These are phyloP conservation scores for Botrytis tulipae DNA, from an alignment of 2,329 filamentous ascomycete species.

Conservation along the genomic window DNA sequence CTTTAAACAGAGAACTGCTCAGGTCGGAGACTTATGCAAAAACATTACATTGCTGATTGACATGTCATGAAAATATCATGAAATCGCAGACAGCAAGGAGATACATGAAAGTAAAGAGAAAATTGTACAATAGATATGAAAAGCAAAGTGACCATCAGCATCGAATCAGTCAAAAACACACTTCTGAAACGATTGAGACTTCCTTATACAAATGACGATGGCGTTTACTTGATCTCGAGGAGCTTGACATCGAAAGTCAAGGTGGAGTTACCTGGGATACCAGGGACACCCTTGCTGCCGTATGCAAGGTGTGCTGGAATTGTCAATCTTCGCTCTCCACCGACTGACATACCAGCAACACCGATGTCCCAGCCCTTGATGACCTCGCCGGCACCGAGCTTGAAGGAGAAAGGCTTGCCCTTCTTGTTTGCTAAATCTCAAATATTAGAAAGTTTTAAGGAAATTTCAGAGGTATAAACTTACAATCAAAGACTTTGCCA, in stretches of 20 bases:
- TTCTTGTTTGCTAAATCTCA: constrained; percentile 82
- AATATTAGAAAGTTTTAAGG: background rate
- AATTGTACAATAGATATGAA: constrained; percentile 36
- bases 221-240: constrained; percentile 72
- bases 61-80: constrained; percentile 8
- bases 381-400: constrained; percentile 89
- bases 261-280: constrained; percentile 88
- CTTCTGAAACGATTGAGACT: background rate
- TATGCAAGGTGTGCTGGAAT: constrained; percentile 88
- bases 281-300: constrained; percentile 76
- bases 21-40: constrained; percentile 39
- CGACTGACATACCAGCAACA: constrained; percentile 85
- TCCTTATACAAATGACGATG: background rate
- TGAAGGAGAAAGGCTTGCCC: constrained; percentile 95
- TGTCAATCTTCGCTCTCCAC: constrained; percentile 88
- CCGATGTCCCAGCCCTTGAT: constrained; percentile 99
- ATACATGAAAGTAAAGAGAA: constrained; percentile 26
- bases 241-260: constrained; percentile 91
- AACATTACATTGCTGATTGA: constrained; percentile 24
- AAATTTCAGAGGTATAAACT: constrained; percentile 42
- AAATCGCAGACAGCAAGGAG: constrained; percentile 20
- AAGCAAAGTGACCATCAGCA: constrained; percentile 25
- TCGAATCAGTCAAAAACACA: constrained; percentile 24
- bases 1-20: constrained; percentile 32
- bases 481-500: constrained; percentile 92